phyloP scores from a whole-genome alignment of 2,329 filamentous ascomycete species.

The Albifimbria verrucaria region DNA sequence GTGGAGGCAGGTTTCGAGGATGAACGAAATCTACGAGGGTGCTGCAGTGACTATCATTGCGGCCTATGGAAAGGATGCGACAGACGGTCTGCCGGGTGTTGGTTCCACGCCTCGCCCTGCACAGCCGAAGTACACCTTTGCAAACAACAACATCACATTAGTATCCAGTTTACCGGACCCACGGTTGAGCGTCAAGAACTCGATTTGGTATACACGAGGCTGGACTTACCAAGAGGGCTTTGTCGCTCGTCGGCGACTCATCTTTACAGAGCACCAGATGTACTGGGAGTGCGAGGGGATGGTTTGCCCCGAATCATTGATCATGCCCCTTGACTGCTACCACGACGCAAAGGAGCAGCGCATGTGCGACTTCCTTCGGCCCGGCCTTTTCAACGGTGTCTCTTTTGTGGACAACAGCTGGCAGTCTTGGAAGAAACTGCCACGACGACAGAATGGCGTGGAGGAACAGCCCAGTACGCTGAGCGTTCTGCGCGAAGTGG shows the following conservation, averaged over 20 bases:
- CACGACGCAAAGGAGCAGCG: slow-evolving; percentile 28
- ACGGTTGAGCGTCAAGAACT: slow-evolving; percentile 23
- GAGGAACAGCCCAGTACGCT: slow-evolving; percentile 27
- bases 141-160: slow-evolving; percentile 26
- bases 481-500: slow-evolving; percentile 31
- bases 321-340: slow-evolving; percentile 27
- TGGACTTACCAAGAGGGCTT: slow-evolving; percentile 39
- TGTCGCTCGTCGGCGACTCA: slow-evolving; percentile 30
- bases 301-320: slow-evolving; percentile 31
- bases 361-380: slow-evolving; percentile 32
- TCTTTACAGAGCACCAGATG: slow-evolving; percentile 36
- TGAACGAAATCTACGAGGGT: slow-evolving; percentile 34
- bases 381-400: slow-evolving; percentile 30
- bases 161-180: slow-evolving; percentile 29
- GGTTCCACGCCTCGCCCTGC: slow-evolving; percentile 20
- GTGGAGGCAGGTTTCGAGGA: slow-evolving; percentile 27
- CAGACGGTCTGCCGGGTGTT: slow-evolving; percentile 31
- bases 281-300: slow-evolving; percentile 37
- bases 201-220: slow-evolving; percentile 31
- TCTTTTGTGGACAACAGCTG: slow-evolving; percentile 32
- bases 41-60: slow-evolving; percentile 36
- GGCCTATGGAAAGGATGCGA: slow-evolving; percentile 28
- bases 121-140: slow-evolving; percentile 29
- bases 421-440: slow-evolving; percentile 30
- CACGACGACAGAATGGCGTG: slow-evolving; percentile 10